phyloP scores from a whole-genome alignment of 108 stramenopile species.

The Schizochytrium sp. region DNA sequence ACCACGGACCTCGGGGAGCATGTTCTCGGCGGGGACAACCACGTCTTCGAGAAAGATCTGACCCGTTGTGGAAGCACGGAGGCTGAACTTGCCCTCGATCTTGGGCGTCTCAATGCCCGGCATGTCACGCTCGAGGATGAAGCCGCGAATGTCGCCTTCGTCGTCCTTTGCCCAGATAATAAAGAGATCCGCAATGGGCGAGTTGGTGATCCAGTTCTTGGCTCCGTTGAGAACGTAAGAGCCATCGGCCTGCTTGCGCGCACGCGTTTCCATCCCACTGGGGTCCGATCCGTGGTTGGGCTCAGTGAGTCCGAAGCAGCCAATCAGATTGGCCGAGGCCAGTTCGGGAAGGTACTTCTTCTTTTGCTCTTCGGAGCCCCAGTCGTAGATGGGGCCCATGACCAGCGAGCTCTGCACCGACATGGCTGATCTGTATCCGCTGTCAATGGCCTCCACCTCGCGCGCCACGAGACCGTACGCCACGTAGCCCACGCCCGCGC shows the following conservation, averaged over 20 bases:
- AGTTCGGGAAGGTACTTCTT: conserved; percentile 74
- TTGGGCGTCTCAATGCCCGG: conserved; percentile 61
- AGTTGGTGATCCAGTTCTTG: conserved; percentile 96
- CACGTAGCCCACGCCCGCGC: conserved; percentile 65
- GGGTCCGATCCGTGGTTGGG: conserved; percentile 91
- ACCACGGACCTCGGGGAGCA: conserved; percentile 40
- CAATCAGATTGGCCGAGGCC: conserved; percentile 67
- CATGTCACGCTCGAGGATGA: conserved; percentile 67
- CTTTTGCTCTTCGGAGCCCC: conserved; percentile 70
- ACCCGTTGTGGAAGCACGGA: conserved; percentile 75
- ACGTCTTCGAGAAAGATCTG: conserved; percentile 88
- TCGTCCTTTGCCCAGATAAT: conserved; percentile 76
- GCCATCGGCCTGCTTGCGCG: conserved; percentile 58
- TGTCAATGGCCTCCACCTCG: conserved; percentile 79
- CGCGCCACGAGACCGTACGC: conserved; percentile 76
- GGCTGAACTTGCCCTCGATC: conserved; percentile 79
- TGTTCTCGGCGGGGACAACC: conserved; percentile 40
- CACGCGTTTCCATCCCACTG: conserved; percentile 72
- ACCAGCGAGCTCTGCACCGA: conserved; percentile 82
- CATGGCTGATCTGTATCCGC: conserved; percentile 79
- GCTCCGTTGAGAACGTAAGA: conserved; percentile 64
- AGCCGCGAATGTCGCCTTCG: conserved; percentile 68
- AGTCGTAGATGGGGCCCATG: conserved; percentile 89
- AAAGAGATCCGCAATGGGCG: conserved; percentile 84
- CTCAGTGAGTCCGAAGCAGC: conserved; percentile 93